Evolutionary conservation across 2,329 filamentous ascomycete species (phyloP).

Genomic region (Colletotrichum incanum): DNA sequence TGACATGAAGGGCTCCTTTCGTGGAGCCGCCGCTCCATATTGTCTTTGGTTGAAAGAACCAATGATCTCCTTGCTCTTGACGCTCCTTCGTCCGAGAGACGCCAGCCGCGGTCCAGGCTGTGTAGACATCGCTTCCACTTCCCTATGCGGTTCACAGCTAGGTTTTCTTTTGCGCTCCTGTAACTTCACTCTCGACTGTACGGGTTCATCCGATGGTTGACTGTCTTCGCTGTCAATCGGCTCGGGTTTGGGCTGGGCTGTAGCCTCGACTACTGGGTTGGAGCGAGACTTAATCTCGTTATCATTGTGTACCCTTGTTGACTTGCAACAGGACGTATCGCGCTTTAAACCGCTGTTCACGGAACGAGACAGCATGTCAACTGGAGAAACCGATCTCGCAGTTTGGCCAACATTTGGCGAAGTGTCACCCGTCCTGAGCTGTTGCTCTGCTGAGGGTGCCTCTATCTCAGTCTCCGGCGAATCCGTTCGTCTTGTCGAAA

Average conservation of each 20-base stretch:
- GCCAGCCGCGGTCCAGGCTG: constrained; percentile 54
- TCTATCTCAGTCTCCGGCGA: neutral
- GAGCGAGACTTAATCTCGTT: neutral
- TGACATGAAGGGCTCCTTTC: neutral
- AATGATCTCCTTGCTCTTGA: constrained; percentile 65
- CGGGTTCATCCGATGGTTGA: neutral
- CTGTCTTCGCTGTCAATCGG: neutral
- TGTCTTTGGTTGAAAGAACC: constrained; percentile 51
- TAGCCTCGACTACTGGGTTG: neutral
- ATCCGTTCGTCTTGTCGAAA: neutral
- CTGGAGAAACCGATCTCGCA: neutral
- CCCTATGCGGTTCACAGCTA: neutral
- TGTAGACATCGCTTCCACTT: neutral
- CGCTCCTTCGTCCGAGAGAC: constrained; percentile 58
- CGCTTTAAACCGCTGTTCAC: neutral
- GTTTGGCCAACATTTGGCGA: neutral
- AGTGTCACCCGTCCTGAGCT: neutral
- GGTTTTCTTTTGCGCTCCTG: neutral
- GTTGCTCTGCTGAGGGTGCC: neutral
- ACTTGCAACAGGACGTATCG: neutral
- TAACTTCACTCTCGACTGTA: neutral
- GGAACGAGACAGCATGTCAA: neutral
- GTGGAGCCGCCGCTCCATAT: neutral
- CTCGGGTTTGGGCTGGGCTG: neutral
- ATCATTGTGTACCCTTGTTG: neutral